Base-by-base conservation (phyloP, 345 rosid species). In the Eutrema yunnanense region DNA sequence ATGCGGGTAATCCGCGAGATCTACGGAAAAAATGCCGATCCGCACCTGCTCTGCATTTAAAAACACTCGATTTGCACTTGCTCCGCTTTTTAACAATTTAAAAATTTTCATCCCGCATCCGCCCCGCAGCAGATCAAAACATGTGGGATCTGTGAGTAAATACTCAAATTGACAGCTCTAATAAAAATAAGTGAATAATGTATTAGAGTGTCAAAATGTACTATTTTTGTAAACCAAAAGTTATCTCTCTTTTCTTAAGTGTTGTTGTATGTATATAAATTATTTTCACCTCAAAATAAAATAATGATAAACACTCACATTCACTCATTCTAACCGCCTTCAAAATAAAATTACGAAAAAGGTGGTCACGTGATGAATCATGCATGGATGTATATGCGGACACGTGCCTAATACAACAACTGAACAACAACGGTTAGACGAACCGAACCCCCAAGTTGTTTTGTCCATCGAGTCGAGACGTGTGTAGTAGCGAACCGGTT, bases 381-480 rank as follows among this genome's bases (percentile, higher is more conserved):
- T 54, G 60, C 40, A 32, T n/a, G 22, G 26, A 54, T 32, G 60
- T n/a, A 32, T 7, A 54, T 36, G 16, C 22, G 40, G 11, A 32
- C 60, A 54, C 60, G 40, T 54, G 60, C 60, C 40, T n/a, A 33
- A 32, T 38, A 61, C 32, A 63, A 9, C 26, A 22, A 22, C 26
- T 22, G 26, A 22, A 22, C 41, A 62, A 32, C 54, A 32, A 16
- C 19, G 42, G 47, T 65, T 65, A 33, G 58, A 50, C 26, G 58
- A 65, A 50, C 69, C 69, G 8, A 34, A 44, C 26, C n/a, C 42
- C 41, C 67, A 42, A 43, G 51, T 42, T 42, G 40, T 19, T 54
- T 6, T 61, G 50, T 42, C 22, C 67, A 44, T n/a, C 67, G 5
- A 33, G 43, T n/a, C 67, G 5, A 33, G 43, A 65, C 58, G 47